Evolutionary conservation across 2,329 filamentous ascomycete species (phyloP).

Genomic region (Aspergillus floridensis): DNA sequence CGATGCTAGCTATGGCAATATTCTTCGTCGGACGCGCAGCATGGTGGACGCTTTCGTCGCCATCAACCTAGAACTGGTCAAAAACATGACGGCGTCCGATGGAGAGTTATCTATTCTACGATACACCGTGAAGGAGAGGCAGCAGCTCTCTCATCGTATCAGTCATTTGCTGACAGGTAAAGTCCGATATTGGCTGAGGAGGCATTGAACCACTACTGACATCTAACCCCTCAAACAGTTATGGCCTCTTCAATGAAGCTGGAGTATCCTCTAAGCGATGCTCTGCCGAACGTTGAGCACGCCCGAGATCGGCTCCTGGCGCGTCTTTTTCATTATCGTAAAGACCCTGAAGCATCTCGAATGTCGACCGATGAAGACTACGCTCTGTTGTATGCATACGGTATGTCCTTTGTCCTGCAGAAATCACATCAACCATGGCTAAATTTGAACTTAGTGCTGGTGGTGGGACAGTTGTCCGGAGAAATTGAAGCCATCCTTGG

Average conservation of each 20-base stretch:
- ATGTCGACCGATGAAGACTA: conserved; percentile 64
- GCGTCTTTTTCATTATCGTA: conserved; percentile 83
- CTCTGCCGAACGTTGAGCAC: conserved; percentile 77
- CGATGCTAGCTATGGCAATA: conserved; percentile 65
- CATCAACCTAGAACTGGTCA: conserved; percentile 88
- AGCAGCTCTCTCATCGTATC: conserved; percentile 79
- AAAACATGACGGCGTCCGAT: conserved; percentile 69
- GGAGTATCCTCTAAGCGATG: conserved; percentile 88
- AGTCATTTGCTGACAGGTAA: conserved; percentile 73
- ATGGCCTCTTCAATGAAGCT: conserved; percentile 91
- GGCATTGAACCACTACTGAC: conserved; percentile 8
- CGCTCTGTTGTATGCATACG: conserved; percentile 89
- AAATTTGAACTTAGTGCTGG: conserved; percentile 49
- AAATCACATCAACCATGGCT: background rate
- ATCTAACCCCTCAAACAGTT: conserved; percentile 56
- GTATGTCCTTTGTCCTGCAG: conserved; percentile 39
- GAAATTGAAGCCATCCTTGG: conserved; percentile 55
- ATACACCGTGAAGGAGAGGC: conserved; percentile 76
- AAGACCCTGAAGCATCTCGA: conserved; percentile 57
- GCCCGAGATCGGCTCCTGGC: conserved; percentile 79
- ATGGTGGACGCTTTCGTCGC: conserved; percentile 93
- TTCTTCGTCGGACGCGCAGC: conserved; percentile 75
- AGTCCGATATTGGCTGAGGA: conserved; percentile 15
- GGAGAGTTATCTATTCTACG: conserved; percentile 78
- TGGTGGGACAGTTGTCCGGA: conserved; percentile 59